A percentile compares a stretch with the other conserved stretches of the same genome.
phyloP scores from a whole-genome alignment of 495 filamentous ascomycete species.

The Penicillium samsonianum region DNA sequence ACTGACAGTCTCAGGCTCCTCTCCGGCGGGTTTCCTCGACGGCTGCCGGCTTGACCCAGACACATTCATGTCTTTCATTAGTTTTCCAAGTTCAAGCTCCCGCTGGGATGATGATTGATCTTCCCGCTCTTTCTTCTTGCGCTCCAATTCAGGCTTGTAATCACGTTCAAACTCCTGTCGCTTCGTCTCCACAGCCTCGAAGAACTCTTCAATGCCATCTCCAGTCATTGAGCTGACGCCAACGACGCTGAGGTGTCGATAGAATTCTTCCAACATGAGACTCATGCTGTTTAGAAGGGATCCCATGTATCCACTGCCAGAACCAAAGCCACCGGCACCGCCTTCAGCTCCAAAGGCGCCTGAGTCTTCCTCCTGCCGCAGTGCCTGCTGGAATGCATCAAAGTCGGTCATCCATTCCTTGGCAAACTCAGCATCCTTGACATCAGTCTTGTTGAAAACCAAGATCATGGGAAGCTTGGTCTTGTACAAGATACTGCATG shows the following conservation, averaged over 20 bases:
- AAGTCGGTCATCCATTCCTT: constrained; percentile 99
- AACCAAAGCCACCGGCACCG: constrained; percentile 56
- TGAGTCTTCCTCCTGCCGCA: constrained; percentile 73
- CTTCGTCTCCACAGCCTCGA: constrained; percentile 82
- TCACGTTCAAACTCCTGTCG: constrained; percentile 86
- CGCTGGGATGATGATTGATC: constrained; percentile 66
- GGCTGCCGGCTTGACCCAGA: constrained; percentile 44
- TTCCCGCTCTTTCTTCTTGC: constrained; percentile 71
- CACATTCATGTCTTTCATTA: constrained; percentile 95
- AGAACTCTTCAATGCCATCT: constrained; percentile 88
- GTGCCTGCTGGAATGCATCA: constrained; percentile 87
- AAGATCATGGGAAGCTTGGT: constrained; percentile 97
- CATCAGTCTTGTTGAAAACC: constrained; percentile 98
- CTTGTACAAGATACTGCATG: constrained; percentile 97
- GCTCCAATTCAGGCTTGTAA: constrained; percentile 89
- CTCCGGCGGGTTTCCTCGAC: constrained; percentile 21
- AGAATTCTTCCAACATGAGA: constrained; percentile 96
- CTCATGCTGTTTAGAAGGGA: constrained; percentile 96
- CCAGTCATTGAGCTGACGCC: constrained; percentile 93
- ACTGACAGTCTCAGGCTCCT: constrained; percentile 51
- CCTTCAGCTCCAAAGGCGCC: constrained; percentile 78
- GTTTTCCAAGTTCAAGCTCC: constrained; percentile 79
- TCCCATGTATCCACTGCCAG: constrained; percentile 95
- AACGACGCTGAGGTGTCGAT: constrained; percentile 86
- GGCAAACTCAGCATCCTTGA: constrained; percentile 84